Conservation (phyloP, 306 rosid species). For the Abrus precatorius region DNA sequence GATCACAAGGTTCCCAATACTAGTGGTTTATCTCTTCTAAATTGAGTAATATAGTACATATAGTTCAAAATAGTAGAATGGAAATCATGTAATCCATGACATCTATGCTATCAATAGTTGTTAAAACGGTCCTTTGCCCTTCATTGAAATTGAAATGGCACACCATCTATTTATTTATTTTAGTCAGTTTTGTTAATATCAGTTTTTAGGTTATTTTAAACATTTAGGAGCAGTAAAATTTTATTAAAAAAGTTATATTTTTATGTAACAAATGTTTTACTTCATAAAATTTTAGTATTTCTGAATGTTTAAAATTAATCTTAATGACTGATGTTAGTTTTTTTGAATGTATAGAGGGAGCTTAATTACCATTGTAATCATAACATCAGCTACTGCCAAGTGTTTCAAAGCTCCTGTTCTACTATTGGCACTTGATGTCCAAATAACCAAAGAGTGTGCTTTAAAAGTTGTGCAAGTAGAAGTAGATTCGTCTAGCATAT, state of each 20-base stretch:
- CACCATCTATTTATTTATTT: too few species aligned
- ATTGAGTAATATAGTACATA: slow-evolving; percentile 58
- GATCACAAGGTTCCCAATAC: slow-evolving; percentile 48
- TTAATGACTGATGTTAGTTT: too few species aligned
- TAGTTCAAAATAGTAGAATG: slow-evolving; percentile 53
- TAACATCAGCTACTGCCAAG: background rate
- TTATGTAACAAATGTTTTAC: too few species aligned
- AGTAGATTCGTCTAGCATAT: background rate
- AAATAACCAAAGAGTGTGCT: background rate
- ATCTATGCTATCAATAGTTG: slow-evolving; percentile 40
- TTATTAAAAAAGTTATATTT: too few species aligned
- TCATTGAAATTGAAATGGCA: background rate
- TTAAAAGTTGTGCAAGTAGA: background rate
- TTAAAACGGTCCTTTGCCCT: slow-evolving; percentile 21
- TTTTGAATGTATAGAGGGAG: background rate
- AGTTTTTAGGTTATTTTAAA: too few species aligned
- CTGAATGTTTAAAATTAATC: too few species aligned
- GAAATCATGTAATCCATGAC: slow-evolving; percentile 44
- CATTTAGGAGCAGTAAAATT: too few species aligned
- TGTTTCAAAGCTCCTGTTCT: background rate
- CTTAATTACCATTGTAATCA: slow-evolving; percentile 8
- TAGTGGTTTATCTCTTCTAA: slow-evolving; percentile 54
- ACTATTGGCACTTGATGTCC: background rate
- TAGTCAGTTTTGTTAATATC: too few species aligned
- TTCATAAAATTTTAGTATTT: too few species aligned